Evolutionary conservation across 805 yeast genomes (phyloP).

Genomic region (Ogataea methanolica): DNA sequence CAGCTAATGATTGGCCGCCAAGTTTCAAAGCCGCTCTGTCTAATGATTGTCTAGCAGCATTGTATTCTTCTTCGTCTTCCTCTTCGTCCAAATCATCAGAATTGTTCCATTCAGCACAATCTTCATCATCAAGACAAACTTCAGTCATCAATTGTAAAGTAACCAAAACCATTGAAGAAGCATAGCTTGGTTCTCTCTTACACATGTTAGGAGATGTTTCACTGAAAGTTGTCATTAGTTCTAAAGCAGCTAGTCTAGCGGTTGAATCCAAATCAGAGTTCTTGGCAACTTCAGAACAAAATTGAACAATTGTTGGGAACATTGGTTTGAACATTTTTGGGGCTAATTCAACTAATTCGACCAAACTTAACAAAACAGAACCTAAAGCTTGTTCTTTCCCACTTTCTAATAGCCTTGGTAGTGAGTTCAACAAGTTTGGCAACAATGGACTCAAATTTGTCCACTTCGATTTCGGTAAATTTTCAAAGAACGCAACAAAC

Average conservation of each 20-base stretch:
- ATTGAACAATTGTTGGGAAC: constrained; percentile 84
- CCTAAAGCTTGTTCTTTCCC: constrained; percentile 82
- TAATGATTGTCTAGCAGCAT: constrained; percentile 90
- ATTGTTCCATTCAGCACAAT: constrained; percentile 71
- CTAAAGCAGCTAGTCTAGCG: constrained; percentile 83
- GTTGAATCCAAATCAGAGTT: constrained; percentile 73
- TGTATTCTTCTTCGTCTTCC: constrained; percentile 83
- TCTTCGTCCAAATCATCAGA: constrained; percentile 72
- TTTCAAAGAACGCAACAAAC: constrained; percentile 83
- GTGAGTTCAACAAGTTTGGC: constrained; percentile 79
- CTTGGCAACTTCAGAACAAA: constrained; percentile 78
- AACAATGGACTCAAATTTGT: constrained; percentile 67
- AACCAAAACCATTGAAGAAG: constrained; percentile 64
- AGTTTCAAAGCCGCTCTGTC: constrained; percentile 84
- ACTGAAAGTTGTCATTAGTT: constrained; percentile 82
- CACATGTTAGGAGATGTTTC: constrained; percentile 97
- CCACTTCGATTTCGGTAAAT: constrained; percentile 78
- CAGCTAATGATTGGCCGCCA: constrained; percentile 79
- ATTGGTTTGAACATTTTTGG: constrained; percentile 91
- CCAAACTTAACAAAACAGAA: constrained; percentile 80
- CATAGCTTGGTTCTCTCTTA: constrained; percentile 67
- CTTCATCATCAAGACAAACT: constrained; percentile 81
- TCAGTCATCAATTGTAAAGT: constrained; percentile 87
- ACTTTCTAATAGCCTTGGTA: constrained; percentile 75
- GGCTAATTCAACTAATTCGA: constrained; percentile 87